Conservation (phyloP, 345 rosid species). For the Isatis tinctoria region DNA sequence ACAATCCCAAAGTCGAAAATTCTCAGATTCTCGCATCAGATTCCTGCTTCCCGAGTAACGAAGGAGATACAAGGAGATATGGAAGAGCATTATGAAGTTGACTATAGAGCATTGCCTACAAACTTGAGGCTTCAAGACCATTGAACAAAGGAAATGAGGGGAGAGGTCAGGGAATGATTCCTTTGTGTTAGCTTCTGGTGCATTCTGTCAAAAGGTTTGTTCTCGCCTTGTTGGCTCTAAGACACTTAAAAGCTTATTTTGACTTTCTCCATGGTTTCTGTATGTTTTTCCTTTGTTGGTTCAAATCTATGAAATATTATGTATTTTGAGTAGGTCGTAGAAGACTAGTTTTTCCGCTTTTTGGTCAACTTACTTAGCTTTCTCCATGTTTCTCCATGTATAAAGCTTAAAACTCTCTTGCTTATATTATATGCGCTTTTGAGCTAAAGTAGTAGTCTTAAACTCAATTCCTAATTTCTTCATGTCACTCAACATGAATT, state of each 20-base stretch:
- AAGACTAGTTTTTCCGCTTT: no score
- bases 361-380: no score
- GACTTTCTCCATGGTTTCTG: not conserved
- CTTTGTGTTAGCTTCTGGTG: not conserved
- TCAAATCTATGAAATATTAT: not conserved
- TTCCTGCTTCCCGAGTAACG: not conserved
- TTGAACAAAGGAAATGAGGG: no score
- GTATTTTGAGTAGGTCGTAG: not conserved
- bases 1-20: not conserved
- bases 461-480: not conserved
- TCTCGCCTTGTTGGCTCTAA: not conserved
- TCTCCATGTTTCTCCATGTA: not conserved
- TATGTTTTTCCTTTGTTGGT: not conserved
- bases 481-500: no score
- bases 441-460: no score
- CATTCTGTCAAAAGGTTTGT: not conserved
- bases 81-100: not conserved
- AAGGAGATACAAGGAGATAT: not conserved
- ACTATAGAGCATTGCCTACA: slow-evolving; percentile 7
- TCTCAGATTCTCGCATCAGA: not conserved
- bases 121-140: slow-evolving; percentile 35
- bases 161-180: not conserved
- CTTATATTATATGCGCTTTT: no score
- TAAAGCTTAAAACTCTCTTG: not conserved
- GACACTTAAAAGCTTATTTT: not conserved